Base-by-base conservation (phyloP, 345 rosid genomes). In the Populus alba region DNA sequence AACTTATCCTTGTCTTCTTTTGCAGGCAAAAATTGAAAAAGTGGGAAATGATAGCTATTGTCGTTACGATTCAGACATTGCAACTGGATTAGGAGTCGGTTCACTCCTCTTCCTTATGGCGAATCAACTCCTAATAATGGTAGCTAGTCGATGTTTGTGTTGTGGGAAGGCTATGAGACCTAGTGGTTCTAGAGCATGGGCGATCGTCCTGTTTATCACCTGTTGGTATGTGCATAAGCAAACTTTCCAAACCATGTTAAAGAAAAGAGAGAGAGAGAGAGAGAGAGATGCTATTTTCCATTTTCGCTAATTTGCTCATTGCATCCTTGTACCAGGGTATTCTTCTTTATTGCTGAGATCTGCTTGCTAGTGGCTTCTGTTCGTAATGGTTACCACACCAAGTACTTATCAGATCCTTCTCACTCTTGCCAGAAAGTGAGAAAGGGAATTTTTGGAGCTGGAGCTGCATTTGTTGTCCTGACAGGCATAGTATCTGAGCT, bases 361-460 rank as follows among this genome's bases (percentile, higher is more conserved):
- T 96, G 97, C 87, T 86, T 96, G 89, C 83, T 96, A 62, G 98
- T 97, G 0, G 97, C 92, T 57, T 92, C 98, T 0, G 94, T 92
- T 51, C 79, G 90, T 37, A 96, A 92, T 33, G 98, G 98, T 8
- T 90, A 94, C 85, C 97, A 94, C 85, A 89, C 98, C 85, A 94
- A 85, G 75, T 94, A 89, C 75, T 69, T 87, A 41, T 70, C 84
- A 1, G 77, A 65, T 39, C 16, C 71, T 2, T 49, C 87, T 3
- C 85, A 81, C 9, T 82, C 97, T 12, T 96, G 97, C 75, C 68
- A 82, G 74, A 77, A 79, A 18, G 20, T 95, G 77, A 91, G 98
- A 74, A 95, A 94, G 84, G 97, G 99, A 1, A 85, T 93, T 35
- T 93, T 93, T 57, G 96, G 93, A 1, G 92, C 98, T n/a, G 97